Conservation (phyloP, 2,329 filamentous ascomycete genomes). For the Ceratocystis variospora region DNA sequence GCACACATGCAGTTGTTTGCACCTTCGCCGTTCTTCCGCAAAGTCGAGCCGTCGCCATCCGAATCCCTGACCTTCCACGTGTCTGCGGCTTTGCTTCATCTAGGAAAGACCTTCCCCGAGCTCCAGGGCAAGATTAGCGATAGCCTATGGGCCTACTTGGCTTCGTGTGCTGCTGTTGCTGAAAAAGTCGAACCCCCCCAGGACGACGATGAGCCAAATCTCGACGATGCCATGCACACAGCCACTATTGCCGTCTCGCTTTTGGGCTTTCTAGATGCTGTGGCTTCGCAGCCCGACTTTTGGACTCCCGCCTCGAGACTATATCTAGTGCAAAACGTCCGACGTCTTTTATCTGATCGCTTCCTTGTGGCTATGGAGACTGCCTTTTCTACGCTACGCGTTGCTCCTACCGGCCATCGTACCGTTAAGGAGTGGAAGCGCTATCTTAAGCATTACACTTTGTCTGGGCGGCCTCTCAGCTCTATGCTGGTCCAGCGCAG, state of each 20-base stretch:
- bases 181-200: constrained; percentile 40
- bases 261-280: constrained; percentile 79
- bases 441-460: constrained; percentile 69
- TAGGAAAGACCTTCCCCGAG: constrained; percentile 59
- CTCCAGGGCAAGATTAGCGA: constrained; percentile 53
- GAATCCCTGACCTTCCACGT: constrained; percentile 70
- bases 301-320: constrained; percentile 67
- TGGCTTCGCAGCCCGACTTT: constrained; percentile 62
- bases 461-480: constrained; percentile 65
- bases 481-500: constrained; percentile 83
- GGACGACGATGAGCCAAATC: constrained; percentile 41
- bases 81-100: constrained; percentile 63
- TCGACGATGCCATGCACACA: constrained; percentile 54
- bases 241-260: constrained; percentile 71
- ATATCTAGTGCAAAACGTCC: constrained; percentile 56
- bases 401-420: constrained; percentile 52
- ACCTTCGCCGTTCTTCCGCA: constrained; percentile 67
- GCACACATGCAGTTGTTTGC: constrained; percentile 66
- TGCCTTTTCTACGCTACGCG: constrained; percentile 78
- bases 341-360: constrained; percentile 62
- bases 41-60: constrained; percentile 76
- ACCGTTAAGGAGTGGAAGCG: constrained; percentile 74
- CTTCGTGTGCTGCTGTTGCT: constrained; percentile 52
- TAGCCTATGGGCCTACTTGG: constrained; percentile 58
- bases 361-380: constrained; percentile 81